Percentiles rank a stretch among this genome's conserved stretches.
Evolutionary conservation across 495 filamentous ascomycete genomes (phyloP).

Genomic region (Lichenothelia convexa): DNA sequence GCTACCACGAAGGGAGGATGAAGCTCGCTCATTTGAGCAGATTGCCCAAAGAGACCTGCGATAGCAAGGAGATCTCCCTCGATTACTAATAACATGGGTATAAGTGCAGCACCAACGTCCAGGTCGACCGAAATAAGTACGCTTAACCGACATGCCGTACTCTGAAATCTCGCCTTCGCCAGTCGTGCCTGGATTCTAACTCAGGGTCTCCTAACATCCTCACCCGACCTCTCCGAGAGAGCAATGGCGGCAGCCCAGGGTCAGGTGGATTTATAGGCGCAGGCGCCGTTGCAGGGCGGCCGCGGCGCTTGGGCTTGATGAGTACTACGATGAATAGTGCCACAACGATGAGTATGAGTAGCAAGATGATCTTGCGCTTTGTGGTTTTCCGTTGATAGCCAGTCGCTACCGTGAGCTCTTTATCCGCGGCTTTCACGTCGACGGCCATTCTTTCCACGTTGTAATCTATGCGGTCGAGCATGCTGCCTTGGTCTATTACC

Average conservation of each 20-base stretch:
- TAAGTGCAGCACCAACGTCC: too few species aligned
- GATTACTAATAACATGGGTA: too few species aligned
- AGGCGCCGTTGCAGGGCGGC: not conserved
- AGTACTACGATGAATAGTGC: conserved; percentile 73
- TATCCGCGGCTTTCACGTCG: conserved; percentile 80
- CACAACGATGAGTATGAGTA: conserved; percentile 65
- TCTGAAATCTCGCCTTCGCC: too few species aligned
- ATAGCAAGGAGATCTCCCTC: too few species aligned
- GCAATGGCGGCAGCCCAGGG: not conserved
- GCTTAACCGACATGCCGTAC: too few species aligned
- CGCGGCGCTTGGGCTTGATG: conserved; percentile 48
- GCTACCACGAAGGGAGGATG: too few species aligned
- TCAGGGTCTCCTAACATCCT: too few species aligned
- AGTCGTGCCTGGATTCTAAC: too few species aligned
- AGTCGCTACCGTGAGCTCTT: conserved; percentile 68
- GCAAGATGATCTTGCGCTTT: conserved; percentile 77
- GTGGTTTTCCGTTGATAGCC: conserved; percentile 78
- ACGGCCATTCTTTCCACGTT: conserved; percentile 85
- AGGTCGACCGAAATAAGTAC: too few species aligned
- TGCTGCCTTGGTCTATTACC: conserved; percentile 96
- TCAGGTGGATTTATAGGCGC: not conserved
- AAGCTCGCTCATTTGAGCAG: too few species aligned
- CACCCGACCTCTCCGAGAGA: too few species aligned
- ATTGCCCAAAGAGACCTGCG: too few species aligned
- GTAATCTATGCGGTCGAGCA: conserved; percentile 96